Percentiles rank a stretch among this genome's conserved stretches.
Conservation (phyloP, 768 basidiomycete species). For the Collybiopsis luxurians region DNA sequence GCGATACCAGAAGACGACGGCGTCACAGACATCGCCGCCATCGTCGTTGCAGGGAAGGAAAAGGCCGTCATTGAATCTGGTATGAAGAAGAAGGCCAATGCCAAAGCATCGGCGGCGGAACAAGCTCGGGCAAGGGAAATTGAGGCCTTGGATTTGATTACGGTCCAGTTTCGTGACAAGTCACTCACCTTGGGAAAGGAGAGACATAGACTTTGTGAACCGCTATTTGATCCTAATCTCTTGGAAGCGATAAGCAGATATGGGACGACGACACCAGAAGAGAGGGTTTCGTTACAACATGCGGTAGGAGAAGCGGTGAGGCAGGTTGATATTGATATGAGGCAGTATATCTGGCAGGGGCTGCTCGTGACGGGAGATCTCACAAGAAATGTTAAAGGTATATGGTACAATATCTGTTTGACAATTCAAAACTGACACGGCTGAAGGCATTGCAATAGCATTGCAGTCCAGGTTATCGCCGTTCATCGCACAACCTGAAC, state of each 20-base stretch:
- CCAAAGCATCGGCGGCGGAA: constrained; percentile 74
- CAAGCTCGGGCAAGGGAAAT: constrained; percentile 81
- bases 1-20: constrained; percentile 75
- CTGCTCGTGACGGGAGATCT: constrained; percentile 81
- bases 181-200: constrained; percentile 81
- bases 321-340: constrained; percentile 59
- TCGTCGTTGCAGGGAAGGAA: constrained; percentile 88
- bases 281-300: constrained; percentile 55
- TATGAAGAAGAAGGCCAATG: constrained; percentile 73
- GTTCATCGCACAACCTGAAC: constrained; percentile 61
- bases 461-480: constrained; percentile 69
- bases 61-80: constrained; percentile 84
- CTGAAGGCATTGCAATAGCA: constrained; percentile 59
- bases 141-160: constrained; percentile 79
- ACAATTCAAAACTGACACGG: too few species aligned
- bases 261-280: too few species aligned
- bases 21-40: constrained; percentile 85
- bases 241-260: constrained; percentile 36
- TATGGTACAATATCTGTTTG: too few species aligned
- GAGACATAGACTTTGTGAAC: constrained; percentile 88
- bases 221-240: constrained; percentile 73
- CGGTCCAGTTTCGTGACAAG: constrained; percentile 67
- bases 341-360: constrained; percentile 75
- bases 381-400: constrained; percentile 70
- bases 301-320: constrained; percentile 63